Evolutionary conservation across 768 basidiomycete genomes (phyloP).

Genomic region (Leucosporidium yakuticum): DNA sequence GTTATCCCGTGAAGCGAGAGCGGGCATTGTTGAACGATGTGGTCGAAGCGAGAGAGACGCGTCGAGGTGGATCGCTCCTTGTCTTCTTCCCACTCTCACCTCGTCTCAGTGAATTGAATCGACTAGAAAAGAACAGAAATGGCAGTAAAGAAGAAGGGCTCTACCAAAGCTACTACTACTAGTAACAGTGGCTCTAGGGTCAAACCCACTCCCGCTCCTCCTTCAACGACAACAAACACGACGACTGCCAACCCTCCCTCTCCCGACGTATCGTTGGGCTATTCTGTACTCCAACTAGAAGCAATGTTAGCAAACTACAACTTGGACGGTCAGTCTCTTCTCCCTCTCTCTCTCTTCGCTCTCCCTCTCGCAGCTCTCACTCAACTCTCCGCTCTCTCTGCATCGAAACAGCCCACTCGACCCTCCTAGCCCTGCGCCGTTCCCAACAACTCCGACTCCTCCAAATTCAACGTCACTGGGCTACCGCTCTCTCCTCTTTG

Average conservation of each 20-base stretch:
- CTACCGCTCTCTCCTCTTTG: constrained; percentile 10
- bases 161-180: background rate
- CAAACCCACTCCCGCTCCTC: background rate
- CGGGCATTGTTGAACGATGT: too few species aligned
- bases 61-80: too few species aligned
- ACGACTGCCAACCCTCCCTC: too few species aligned
- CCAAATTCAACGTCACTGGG: constrained; percentile 9
- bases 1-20: too few species aligned
- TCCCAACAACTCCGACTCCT: constrained; percentile 5
- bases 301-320: background rate
- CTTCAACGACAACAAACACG: background rate
- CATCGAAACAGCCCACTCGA: background rate
- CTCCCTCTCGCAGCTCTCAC: background rate
- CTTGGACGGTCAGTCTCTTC: background rate
- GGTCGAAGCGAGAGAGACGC: too few species aligned
- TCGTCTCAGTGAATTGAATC: too few species aligned
- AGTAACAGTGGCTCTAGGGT: background rate
- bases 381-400: constrained; percentile 11
- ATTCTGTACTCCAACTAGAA: background rate
- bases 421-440: constrained; percentile 7
- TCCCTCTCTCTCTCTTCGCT: background rate
- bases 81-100: background rate
- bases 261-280: background rate
- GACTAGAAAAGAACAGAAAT: too few species aligned
- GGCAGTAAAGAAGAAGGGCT: background rate